A percentile compares a stretch with the other conserved stretches of the same genome.
phyloP scores from a whole-genome alignment of 108 stramenopile genomes.

The Cylindrotheca fusiformis region DNA sequence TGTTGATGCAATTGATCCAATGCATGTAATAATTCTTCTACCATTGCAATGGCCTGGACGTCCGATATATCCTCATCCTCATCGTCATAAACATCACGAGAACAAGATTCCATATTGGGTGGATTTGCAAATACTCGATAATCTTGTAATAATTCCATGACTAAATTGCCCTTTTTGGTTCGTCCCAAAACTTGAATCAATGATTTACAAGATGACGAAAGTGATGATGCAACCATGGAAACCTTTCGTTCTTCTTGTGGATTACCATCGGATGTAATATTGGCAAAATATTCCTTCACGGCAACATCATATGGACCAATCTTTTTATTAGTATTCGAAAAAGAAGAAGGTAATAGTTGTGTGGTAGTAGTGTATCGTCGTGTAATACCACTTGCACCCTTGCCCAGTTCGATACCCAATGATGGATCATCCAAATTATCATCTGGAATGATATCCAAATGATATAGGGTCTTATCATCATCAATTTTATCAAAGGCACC shows the following conservation, averaged over 20 bases:
- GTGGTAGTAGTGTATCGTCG: conserved; percentile 12
- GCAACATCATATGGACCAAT: conserved; percentile 21
- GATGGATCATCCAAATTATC: conserved; percentile 21
- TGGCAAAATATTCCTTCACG: conserved; percentile 39
- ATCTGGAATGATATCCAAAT: conserved; percentile 2
- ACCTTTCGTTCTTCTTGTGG: conserved; percentile 53
- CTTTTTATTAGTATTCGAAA: not conserved
- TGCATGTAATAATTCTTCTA: conserved; percentile 23
- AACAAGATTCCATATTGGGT: conserved; percentile 57
- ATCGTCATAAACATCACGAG: conserved; percentile 53
- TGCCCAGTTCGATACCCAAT: conserved; percentile 33
- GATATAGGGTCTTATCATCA: not conserved
- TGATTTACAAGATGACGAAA: conserved; percentile 12
- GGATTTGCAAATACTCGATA: conserved; percentile 56
- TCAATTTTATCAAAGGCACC: not conserved
- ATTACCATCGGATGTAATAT: conserved; percentile 55
- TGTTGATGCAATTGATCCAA: conserved; percentile 37
- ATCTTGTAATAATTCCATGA: conserved; percentile 57
- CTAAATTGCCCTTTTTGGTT: conserved; percentile 42
- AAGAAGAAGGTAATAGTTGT: not conserved
- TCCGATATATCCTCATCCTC: not conserved
- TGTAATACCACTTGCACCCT: conserved; percentile 61
- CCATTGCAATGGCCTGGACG: conserved; percentile 26
- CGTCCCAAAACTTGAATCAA: conserved; percentile 49
- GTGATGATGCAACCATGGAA: conserved; percentile 22